Conservation (phyloP, 441 rosid genomes). For the Heliophila coronopifolia region DNA sequence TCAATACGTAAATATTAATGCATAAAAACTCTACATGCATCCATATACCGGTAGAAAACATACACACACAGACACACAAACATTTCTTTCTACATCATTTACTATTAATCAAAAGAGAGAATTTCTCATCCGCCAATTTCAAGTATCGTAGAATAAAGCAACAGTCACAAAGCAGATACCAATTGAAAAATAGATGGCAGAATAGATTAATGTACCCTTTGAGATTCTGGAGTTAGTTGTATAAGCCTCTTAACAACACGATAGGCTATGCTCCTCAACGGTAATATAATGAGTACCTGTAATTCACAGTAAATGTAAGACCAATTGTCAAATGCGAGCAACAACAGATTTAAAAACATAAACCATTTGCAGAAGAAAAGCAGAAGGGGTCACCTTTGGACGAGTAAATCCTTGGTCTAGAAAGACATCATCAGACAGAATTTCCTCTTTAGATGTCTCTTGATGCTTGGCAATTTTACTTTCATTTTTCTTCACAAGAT, state of each 20-base stretch:
- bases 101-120: background rate
- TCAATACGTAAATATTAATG: constrained; percentile 11
- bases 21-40: background rate
- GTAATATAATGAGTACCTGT: constrained; percentile 80
- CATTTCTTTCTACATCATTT: background rate
- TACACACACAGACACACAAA: background rate
- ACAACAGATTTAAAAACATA: background rate
- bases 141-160: background rate
- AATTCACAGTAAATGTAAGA: constrained; percentile 20
- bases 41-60: background rate
- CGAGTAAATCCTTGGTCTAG: constrained; percentile 96
- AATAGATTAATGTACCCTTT: constrained; percentile 47
- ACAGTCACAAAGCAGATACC: constrained; percentile 1
- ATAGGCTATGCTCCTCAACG: constrained; percentile 61
- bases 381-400: constrained; percentile 63
- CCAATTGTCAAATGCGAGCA: constrained; percentile 3
- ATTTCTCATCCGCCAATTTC: too few relatives aligned
- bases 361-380: constrained; percentile 10
- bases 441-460: constrained; percentile 42
- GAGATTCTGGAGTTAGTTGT: constrained; percentile 64
- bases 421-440: constrained; percentile 46
- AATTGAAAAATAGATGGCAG: background rate
- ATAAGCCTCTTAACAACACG: constrained; percentile 71
- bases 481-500: constrained; percentile 72
- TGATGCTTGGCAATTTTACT: constrained; percentile 57